These are phyloP conservation scores for Candolleomyces aberdarensis DNA, from an alignment of 768 basidiomycete species.

Conservation along the genomic window DNA sequence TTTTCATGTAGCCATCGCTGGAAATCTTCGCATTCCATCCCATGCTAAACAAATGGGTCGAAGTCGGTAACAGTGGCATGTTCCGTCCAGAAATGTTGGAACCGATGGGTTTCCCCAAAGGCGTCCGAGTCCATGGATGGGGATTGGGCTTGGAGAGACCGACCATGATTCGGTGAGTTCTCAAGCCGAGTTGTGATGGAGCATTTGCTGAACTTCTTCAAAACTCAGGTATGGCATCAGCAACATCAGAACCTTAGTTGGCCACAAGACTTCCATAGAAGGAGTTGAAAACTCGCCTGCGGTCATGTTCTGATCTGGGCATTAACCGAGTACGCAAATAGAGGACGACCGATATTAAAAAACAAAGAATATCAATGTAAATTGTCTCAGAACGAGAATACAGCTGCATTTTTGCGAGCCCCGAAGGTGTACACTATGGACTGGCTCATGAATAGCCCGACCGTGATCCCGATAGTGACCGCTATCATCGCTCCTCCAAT, in stretches of 20 bases:
- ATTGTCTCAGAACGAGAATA: constrained; percentile 69
- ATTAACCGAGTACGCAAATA: background rate
- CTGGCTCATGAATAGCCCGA: constrained; percentile 86
- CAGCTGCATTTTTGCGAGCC: constrained; percentile 75
- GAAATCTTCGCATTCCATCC: constrained; percentile 99
- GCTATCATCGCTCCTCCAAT: constrained; percentile 86
- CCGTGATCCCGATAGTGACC: constrained; percentile 89
- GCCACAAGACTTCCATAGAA: constrained; percentile 94
- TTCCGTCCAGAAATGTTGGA: constrained; percentile 99
- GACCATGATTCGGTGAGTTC: constrained; percentile 92
- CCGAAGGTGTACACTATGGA: constrained; percentile 87
- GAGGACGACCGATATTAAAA: background rate
- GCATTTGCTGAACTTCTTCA: background rate
- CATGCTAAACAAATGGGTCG: constrained; percentile 90
- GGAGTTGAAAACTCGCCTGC: constrained; percentile 86
- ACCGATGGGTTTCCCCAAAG: constrained; percentile 97
- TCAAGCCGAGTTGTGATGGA: background rate
- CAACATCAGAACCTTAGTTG: constrained; percentile 94
- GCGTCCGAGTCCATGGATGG: constrained; percentile 96
- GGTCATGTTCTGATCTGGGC: constrained; percentile 73
- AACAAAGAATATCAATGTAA: background rate
- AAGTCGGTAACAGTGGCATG: constrained; percentile 99
- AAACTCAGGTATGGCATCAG: constrained; percentile 84
- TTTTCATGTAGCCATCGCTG: constrained; percentile 62
- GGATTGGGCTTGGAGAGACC: constrained; percentile 92